These are phyloP conservation scores for Trametes cubensis DNA, from an alignment of 768 basidiomycete genomes.

Conservation along the genomic window DNA sequence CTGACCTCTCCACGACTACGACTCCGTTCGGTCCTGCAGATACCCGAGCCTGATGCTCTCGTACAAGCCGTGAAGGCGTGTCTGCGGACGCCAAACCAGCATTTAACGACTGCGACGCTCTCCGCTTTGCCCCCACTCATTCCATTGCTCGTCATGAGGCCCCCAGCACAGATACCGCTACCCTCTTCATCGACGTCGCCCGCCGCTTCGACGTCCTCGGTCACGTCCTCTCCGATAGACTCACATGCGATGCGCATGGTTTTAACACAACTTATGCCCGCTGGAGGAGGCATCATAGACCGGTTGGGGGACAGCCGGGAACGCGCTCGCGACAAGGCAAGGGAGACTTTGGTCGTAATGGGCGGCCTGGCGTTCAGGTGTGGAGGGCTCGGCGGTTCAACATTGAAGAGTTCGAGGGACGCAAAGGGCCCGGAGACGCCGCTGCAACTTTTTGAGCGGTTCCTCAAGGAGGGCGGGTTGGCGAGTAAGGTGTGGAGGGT, in stretches of 20 bases:
- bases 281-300: slow-evolving; percentile 74
- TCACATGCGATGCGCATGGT: slow-evolving; percentile 64
- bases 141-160: slow-evolving; percentile 55
- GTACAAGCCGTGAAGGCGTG: slow-evolving; percentile 71
- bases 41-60: slow-evolving; percentile 66
- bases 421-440: slow-evolving; percentile 73
- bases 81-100: slow-evolving; percentile 80
- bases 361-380: slow-evolving; percentile 72
- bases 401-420: slow-evolving; percentile 47
- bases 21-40: slow-evolving; percentile 43
- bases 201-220: slow-evolving; percentile 51
- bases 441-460: slow-evolving; percentile 67
- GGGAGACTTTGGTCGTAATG: slow-evolving; percentile 73
- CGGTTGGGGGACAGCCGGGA: slow-evolving; percentile 80
- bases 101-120: slow-evolving; percentile 77
- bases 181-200: slow-evolving; percentile 39
- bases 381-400: slow-evolving; percentile 42
- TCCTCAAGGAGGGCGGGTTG: slow-evolving; percentile 71
- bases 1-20: not conserved
- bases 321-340: slow-evolving; percentile 69
- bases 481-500: slow-evolving; percentile 85
- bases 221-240: slow-evolving; percentile 53
- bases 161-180: slow-evolving; percentile 24
- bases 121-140: slow-evolving; percentile 68
- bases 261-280: slow-evolving; percentile 67